Conservation (phyloP, 352 stramenopile genomes). For the Phytophthora litchii region DNA sequence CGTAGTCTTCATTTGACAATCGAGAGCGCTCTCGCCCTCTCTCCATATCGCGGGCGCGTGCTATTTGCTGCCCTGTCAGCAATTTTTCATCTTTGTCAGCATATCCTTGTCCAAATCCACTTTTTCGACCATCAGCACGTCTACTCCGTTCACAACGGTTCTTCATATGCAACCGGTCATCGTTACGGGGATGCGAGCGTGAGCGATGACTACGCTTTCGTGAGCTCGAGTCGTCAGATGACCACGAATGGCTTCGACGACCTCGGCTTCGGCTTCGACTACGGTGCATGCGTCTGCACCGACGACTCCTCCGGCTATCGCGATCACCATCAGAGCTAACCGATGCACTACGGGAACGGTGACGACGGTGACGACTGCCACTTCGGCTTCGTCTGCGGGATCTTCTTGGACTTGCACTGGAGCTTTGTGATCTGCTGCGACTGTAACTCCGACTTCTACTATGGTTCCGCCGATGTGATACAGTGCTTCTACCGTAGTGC, state of each 20-base stretch:
- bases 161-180: conserved; percentile 13
- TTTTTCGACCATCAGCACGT: conserved; percentile 6
- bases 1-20: conserved; percentile 56
- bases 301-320: conserved; percentile 15
- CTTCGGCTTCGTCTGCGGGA: conserved; percentile 34
- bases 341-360: conserved; percentile 36
- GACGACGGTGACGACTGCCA: conserved; percentile 17
- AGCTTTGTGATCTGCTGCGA: conserved; percentile 47
- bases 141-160: conserved; percentile 16
- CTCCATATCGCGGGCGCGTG: conserved; percentile 67
- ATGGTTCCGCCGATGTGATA: conserved; percentile 14
- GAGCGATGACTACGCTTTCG: conserved; percentile 23
- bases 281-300: conserved; percentile 8
- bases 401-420: conserved; percentile 30
- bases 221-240: conserved; percentile 28
- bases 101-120: neutral
- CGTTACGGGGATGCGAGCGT: conserved; percentile 20
- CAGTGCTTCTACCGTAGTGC: conserved; percentile 10
- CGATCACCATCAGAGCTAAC: conserved; percentile 18
- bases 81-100: conserved; percentile 34
- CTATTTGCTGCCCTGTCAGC: conserved; percentile 78
- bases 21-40: conserved; percentile 59
- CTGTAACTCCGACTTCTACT: conserved; percentile 30
- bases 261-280: conserved; percentile 30
- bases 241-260: conserved; percentile 32